Conservation (phyloP, 768 basidiomycete species). For the Tephrocybe sp. region DNA sequence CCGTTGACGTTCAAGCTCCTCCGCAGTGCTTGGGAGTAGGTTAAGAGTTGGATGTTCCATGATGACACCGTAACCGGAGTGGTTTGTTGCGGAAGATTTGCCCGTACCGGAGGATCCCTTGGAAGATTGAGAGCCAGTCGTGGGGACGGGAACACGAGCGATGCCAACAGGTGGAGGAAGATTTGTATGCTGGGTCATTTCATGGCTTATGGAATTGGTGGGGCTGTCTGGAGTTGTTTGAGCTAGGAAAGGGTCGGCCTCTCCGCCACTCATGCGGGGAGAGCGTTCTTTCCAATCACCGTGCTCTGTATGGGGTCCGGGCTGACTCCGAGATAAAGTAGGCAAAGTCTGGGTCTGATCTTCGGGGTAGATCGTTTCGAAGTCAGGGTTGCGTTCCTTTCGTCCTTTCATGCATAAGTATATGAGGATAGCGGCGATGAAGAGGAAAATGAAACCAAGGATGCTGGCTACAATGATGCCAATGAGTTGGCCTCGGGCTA, state of each 20-base stretch:
- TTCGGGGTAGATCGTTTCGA: slow-evolving; percentile 5
- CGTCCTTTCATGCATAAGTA: slow-evolving; percentile 52
- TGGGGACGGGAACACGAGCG: slow-evolving; percentile 39
- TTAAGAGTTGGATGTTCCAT: slow-evolving; percentile 43
- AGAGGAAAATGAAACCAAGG: slow-evolving; percentile 56
- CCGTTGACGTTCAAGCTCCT: slow-evolving; percentile 31
- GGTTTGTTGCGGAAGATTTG: slow-evolving; percentile 40
- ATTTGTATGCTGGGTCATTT: slow-evolving; percentile 23
- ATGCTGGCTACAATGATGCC: slow-evolving; percentile 63
- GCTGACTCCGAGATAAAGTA: slow-evolving; percentile 14
- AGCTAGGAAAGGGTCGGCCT: slow-evolving; percentile 63
- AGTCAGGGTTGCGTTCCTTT: slow-evolving; percentile 30
- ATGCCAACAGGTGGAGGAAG: slow-evolving; percentile 28
- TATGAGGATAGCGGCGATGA: slow-evolving; percentile 47
- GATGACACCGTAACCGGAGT: slow-evolving; percentile 43
- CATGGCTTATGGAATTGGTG: slow-evolving; percentile 10
- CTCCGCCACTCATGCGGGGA: slow-evolving; percentile 69
- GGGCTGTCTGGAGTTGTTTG: slow-evolving; percentile 24
- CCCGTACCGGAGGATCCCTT: slow-evolving; percentile 38
- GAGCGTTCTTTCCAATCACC: slow-evolving; percentile 59
- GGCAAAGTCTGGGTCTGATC: neutral
- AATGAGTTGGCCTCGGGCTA: slow-evolving; percentile 44
- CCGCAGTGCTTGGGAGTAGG: slow-evolving; percentile 29
- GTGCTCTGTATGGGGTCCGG: slow-evolving; percentile 37
- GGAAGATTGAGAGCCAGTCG: slow-evolving; percentile 34